Evolutionary conservation across 2,329 filamentous ascomycete genomes (phyloP).

Genomic region (Cytospora piceicola): DNA sequence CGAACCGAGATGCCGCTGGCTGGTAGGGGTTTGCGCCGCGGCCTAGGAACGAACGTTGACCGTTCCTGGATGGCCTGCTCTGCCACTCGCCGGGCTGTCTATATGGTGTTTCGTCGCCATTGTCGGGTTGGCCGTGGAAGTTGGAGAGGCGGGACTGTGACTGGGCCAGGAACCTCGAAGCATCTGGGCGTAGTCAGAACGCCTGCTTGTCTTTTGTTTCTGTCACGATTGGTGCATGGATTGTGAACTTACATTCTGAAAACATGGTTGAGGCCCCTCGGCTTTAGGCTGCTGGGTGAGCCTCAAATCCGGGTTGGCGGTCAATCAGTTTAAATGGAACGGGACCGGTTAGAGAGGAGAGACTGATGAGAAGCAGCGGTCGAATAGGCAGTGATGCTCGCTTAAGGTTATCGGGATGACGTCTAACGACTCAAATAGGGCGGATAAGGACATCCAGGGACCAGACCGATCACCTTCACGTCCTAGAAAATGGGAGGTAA

Average conservation of each 20-base stretch:
- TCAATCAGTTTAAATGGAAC: constrained; percentile 4
- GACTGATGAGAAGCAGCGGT: neutral
- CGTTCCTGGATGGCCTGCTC: constrained; percentile 38
- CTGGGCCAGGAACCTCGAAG: constrained; percentile 93
- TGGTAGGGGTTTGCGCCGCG: constrained; percentile 75
- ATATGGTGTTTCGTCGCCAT: constrained; percentile 42
- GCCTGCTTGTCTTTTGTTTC: neutral
- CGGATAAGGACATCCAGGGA: constrained; percentile 10
- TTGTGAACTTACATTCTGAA: constrained; percentile 79
- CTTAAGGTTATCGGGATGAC: constrained; percentile 20
- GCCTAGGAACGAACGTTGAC: constrained; percentile 47
- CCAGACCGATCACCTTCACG: constrained; percentile 1
- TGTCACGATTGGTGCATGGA: neutral
- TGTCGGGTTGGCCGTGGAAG: constrained; percentile 63
- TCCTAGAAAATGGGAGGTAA: neutral
- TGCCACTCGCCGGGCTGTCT: constrained; percentile 44
- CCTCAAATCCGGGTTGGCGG: constrained; percentile 7
- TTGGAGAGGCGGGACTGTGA: constrained; percentile 87
- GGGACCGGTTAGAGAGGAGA: neutral
- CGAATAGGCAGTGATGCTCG: constrained; percentile 7
- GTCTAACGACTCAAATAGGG: constrained; percentile 9
- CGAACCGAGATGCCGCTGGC: constrained; percentile 71
- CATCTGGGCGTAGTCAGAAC: constrained; percentile 64
- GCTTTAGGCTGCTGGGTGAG: constrained; percentile 22
- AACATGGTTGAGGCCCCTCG: constrained; percentile 62